Conservation (phyloP, 1,284 basidiomycete species). For the Singerocomus inundabilis region DNA sequence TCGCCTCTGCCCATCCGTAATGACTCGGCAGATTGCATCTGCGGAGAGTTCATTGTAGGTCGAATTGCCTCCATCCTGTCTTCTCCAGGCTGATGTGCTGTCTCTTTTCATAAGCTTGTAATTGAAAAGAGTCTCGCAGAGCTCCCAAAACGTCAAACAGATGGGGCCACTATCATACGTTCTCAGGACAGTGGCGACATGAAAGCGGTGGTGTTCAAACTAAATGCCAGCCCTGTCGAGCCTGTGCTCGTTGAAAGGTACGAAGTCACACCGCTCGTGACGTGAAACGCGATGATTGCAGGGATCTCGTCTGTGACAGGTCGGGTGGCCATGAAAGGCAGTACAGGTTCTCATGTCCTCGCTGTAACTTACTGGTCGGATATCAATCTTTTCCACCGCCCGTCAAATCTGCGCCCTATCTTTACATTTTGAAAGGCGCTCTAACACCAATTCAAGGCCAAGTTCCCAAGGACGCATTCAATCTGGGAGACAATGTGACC, state of each 20-base stretch:
- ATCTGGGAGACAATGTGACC: slow-evolving; percentile 44
- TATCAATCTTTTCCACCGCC: slow-evolving; percentile 75
- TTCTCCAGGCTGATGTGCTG: slow-evolving; percentile 6
- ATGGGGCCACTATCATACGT: slow-evolving; percentile 70
- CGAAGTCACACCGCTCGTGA: slow-evolving; percentile 22
- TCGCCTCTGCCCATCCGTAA: slow-evolving; percentile 8
- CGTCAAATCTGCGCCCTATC: slow-evolving; percentile 64
- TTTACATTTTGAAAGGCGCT: slow-evolving; percentile 73
- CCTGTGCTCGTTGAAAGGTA: slow-evolving; percentile 74
- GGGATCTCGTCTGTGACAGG: slow-evolving; percentile 34
- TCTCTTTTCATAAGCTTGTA: slow-evolving; percentile 56
- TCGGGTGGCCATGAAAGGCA: slow-evolving; percentile 70
- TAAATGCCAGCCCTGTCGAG: slow-evolving; percentile 64
- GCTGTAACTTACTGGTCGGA: slow-evolving; percentile 69
- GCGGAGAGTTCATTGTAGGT: slow-evolving; percentile 80
- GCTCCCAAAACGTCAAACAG: slow-evolving; percentile 70
- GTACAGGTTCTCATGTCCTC: slow-evolving; percentile 70
- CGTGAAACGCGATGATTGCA: slow-evolving; percentile 17
- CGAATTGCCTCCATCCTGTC: not conserved
- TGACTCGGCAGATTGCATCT: slow-evolving; percentile 66
- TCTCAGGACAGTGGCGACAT: slow-evolving; percentile 55
- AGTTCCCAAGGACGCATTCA: slow-evolving; percentile 72
- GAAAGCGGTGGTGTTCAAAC: slow-evolving; percentile 72
- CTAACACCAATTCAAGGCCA: slow-evolving; percentile 78
- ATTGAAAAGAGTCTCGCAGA: slow-evolving; percentile 72